Evolutionary conservation across 163 green algal genomes (phyloP).

Genomic region (Trebouxia gelatinosa): DNA sequence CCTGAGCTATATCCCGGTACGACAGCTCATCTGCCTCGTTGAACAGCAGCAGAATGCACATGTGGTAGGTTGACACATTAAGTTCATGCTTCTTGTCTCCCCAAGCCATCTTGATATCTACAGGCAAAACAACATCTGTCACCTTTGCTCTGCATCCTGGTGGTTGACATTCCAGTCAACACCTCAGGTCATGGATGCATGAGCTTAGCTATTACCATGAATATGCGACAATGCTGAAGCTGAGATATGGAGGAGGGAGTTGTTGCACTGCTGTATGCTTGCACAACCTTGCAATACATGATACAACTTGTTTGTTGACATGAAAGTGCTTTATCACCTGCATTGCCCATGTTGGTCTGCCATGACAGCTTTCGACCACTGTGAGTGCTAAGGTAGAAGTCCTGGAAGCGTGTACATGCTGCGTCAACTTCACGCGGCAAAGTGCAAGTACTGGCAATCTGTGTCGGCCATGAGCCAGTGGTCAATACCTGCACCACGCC

Average conservation of each 20-base stretch:
- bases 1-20: slow-evolving; percentile 62
- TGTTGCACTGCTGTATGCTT: no score
- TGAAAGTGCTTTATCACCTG: no score
- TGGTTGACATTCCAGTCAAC: background rate
- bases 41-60: slow-evolving; percentile 93
- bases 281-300: no score
- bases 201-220: background rate
- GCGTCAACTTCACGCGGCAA: slow-evolving; percentile 57
- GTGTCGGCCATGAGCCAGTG: slow-evolving; percentile 94
- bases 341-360: slow-evolving; percentile 96
- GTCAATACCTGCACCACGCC: slow-evolving; percentile 89
- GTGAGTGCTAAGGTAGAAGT: slow-evolving; percentile 90
- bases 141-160: background rate
- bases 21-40: slow-evolving; percentile 80
- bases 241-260: no score
- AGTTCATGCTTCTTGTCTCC: slow-evolving; percentile 68
- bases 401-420: slow-evolving; percentile 79
- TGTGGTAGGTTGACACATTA: slow-evolving; percentile 89
- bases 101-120: slow-evolving; percentile 58
- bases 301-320: no score
- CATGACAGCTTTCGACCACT: slow-evolving; percentile 88
- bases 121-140: background rate
- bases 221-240: background rate
- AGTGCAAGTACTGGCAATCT: slow-evolving; percentile 65
- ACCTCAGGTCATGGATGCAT: background rate